Evolutionary conservation across 305 asterid species (phyloP).

Genomic region (Fraxinus floribunda): DNA sequence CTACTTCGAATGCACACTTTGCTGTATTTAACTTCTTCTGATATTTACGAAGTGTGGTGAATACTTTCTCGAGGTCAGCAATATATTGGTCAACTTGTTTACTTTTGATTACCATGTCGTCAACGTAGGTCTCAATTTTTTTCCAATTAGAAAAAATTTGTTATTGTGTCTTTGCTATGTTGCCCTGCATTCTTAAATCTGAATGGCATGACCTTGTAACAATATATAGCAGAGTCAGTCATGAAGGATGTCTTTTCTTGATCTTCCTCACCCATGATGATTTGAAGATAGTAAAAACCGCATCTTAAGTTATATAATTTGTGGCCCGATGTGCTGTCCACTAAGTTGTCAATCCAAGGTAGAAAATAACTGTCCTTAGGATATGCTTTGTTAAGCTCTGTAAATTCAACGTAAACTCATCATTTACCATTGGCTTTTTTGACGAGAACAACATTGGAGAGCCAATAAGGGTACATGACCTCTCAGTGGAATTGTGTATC

Average conservation of each 20-base stretch:
- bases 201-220: background rate
- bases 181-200: background rate
- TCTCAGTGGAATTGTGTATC: background rate
- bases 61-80: background rate
- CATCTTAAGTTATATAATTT: background rate
- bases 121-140: background rate
- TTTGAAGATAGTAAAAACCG: background rate
- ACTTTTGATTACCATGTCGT: background rate
- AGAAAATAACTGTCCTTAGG: background rate
- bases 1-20: background rate
- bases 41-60: background rate
- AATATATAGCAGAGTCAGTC: background rate
- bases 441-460: background rate
- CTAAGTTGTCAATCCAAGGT: background rate
- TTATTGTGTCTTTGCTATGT: too few relatives aligned
- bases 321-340: background rate
- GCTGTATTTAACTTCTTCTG: too few relatives aligned
- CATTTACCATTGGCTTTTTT: background rate
- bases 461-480: background rate
- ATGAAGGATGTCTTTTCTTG: background rate
- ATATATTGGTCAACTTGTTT: background rate
- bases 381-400: background rate
- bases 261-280: background rate
- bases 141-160: background rate
- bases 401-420: background rate